Evolutionary conservation across 208 protist species (phyloP), one percentile per base, ranked within the genome.

Genomic region (Crithidia brevicula): DNA sequence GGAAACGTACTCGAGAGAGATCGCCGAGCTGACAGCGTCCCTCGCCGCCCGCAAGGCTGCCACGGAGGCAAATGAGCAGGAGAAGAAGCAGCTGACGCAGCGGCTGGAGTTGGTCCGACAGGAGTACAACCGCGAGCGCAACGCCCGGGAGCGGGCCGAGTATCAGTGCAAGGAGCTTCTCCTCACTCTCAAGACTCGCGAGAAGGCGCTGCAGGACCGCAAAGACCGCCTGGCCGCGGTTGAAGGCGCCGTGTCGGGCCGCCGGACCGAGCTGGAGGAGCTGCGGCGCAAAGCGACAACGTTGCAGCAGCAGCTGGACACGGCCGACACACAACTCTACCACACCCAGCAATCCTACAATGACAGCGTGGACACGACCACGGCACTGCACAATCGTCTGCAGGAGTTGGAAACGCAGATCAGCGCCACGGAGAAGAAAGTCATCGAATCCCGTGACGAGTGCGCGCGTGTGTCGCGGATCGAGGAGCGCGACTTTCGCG

Each of bases 261-360:
- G 92, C 7, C 79, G 90, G 36, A 43, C 67, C n/a, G 82, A 92
- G 72, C 77, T 97, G 4, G 51, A 67, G n/a, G 79, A 90, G 60
- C 77, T 94, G 51, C 54, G 84, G 28, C 67, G 59, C 16, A 79
- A 83, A 60, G 82, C 60, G 30, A 84, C 94, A 50, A 53, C 63
- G 13, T 67, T 96, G 22, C 67, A 78, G 66, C 94, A 98, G 52
- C 96, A 98, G 72, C 67, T 92, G 13, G 92, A 98, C 38, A 97
- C 85, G 22, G 93, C 89, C 13, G 83, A 96, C 53, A 89, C 88
- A 61, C 89, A 98, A 59, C 72, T 95, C 18, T 92, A 83, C 58
- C 86, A 92, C 72, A 95, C 88, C 2, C 81, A 93, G 67, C 86
- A 95, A 74, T 93, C 89, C 3, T 90, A 97, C 66, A 94, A 98